Evolutionary conservation across 2,329 filamentous ascomycete genomes (phyloP).

Genomic region (Waltergamsia citrina): DNA sequence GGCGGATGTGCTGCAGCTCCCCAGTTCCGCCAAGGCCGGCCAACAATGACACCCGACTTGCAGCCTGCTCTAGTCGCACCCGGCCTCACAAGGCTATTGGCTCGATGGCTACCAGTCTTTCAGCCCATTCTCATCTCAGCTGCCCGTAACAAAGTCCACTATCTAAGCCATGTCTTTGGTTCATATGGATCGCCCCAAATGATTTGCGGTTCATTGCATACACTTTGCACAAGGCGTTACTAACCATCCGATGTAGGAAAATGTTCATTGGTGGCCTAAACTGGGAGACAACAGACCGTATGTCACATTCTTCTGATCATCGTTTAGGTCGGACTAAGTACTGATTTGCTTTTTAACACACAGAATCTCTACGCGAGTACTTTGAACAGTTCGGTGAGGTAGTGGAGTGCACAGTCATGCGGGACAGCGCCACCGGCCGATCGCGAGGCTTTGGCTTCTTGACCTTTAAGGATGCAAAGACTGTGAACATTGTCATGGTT

Average conservation of each 20-base stretch:
- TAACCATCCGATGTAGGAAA: slow-evolving; percentile 54
- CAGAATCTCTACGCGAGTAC: slow-evolving; percentile 93
- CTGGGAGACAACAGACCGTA: slow-evolving; percentile 98
- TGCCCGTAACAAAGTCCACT: too few species aligned
- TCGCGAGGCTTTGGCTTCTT: slow-evolving; percentile 96
- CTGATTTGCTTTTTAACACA: slow-evolving; percentile 1
- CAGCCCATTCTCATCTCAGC: too few species aligned
- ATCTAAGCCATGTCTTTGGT: too few species aligned
- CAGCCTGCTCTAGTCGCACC: too few species aligned
- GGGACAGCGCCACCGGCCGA: slow-evolving; percentile 85
- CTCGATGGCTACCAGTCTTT: too few species aligned
- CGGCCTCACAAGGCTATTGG: too few species aligned
- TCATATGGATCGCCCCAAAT: too few species aligned
- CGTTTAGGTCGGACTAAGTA: background rate
- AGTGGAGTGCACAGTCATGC: slow-evolving; percentile 98
- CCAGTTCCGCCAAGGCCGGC: too few species aligned
- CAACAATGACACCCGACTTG: too few species aligned
- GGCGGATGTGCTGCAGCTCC: too few species aligned
- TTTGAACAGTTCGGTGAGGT: slow-evolving; percentile 98
- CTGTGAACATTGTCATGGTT: slow-evolving; percentile 98
- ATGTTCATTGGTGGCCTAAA: slow-evolving; percentile 99
- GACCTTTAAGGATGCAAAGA: slow-evolving; percentile 95
- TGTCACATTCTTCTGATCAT: slow-evolving; percentile 26
- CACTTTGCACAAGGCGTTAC: too few species aligned
- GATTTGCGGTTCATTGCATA: too few species aligned